Base-by-base conservation (phyloP, 2,329 filamentous ascomycete species). In the Allantophomopsis lycopodina region DNA sequence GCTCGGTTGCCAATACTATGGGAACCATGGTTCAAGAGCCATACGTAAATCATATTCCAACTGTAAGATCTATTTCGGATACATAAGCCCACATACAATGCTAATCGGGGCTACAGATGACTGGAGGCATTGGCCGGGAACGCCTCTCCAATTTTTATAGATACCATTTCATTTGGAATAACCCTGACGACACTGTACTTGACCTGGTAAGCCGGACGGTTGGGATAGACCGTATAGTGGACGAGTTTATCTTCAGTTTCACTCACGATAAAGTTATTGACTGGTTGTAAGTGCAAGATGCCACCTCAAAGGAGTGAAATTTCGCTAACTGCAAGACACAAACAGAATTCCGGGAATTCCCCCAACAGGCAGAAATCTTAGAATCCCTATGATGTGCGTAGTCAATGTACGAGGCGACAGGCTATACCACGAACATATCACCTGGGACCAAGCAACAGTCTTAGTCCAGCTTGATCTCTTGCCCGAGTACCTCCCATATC, bases 21-120 rank as follows among this genome's bases (percentile, higher is more conserved):
- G 67, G 66, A n/a, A 87, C 82, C 0, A 87, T 88, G 82, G 80
- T 86, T 2, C 66, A 77, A 36, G 75, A 85, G 54, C 83, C 82
- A 2, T 86, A 87, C 50, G 82, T 88, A 1, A 87, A 87, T 52
- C 79, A 87, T 52, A 65, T 86, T 2, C 78, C 81, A 0, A 85
- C 80, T 0, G 66, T 77, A 50, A 62, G 68, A n/a, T n/a, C n/a
- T n/a, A 48, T n/a, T 2, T 1, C 2, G 12, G 4, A 31, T 37
- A 7, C 10, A 17, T 20, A 13, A 15, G 16, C n/a, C n/a, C n/a
- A n/a, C n/a, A n/a, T n/a, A n/a, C n/a, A n/a, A n/a, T n/a, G n/a
- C n/a, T 35, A 31, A n/a, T 35, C 15, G 15, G 17, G 35, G 10
- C 35, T 11, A 10, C 14, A 68, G 62, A 54, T 76, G 44, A 79